Evolutionary conservation across 106 monocot genomes (phyloP), one percentile per base, ranked within the genome.

Genomic region (Acanthochlamys bracteata): DNA sequence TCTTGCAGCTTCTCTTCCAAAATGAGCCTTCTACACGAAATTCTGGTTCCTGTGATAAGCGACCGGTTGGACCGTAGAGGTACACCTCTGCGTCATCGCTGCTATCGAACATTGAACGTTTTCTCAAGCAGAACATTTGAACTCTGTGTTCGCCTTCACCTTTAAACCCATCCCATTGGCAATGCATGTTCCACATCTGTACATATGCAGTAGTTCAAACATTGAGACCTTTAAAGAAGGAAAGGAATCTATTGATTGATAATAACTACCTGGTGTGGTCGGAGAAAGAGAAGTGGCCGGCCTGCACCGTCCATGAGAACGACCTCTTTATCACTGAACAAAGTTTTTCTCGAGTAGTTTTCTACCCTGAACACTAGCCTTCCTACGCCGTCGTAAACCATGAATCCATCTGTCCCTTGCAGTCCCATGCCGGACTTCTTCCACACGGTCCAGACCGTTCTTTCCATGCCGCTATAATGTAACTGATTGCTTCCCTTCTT

Each of bases 391-490:
- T 89, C 79, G 42, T 76, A 94, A 26, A 86, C 71, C 4, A 79
- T 76, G 78, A 94, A 94, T 13, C 93, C 93, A 41, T 94, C 93
- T 3, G 81, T 82, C 9, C 93, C 93, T 24, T 89, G 84, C 59
- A 89, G 86, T 3, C 72, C 74, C 89, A 89, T 94, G 83, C 84
- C 89, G 3, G 93, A 94, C 64, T 83, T 89, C 79, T 94, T 89
- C 89, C 86, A 94, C 42, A 94, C 89, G 27, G 86, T 94, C 74
- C 73, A 86, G 22, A 59, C 39, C 4, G 76, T 16, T 17, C 57
- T 17, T n/a, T 42, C 24, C 7, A 40, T 20, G 11, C 39, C 53
- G 2, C 4, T 53, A 11, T 45, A 53, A 10, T 21, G 24, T 7
- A 24, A 47, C n/a, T 15, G 33, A 11, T 20, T 65, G 53, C 26